phyloP scores from a whole-genome alignment of 768 basidiomycete species.

The Pleurotus tuoliensis region DNA sequence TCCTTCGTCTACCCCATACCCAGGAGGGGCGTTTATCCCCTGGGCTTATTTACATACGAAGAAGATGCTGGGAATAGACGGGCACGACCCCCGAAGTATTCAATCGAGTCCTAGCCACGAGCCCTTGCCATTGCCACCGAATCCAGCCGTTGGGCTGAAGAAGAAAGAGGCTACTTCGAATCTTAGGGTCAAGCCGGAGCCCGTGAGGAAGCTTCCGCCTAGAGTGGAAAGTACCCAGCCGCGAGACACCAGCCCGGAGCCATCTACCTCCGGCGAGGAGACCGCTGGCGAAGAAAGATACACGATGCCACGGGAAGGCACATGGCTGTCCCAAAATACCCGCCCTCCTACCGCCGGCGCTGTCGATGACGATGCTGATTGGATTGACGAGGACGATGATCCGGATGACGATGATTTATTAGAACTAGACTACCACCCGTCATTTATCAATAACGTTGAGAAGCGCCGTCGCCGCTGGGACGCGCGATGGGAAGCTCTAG shows the following conservation, averaged over 20 bases:
- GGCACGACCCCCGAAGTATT: conserved; percentile 53
- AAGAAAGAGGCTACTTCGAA: conserved; percentile 38
- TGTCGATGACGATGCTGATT: conserved; percentile 48
- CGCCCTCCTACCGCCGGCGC: conserved; percentile 13
- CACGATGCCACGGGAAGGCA: conserved; percentile 35
- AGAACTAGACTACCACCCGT: conserved; percentile 74
- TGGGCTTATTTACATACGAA: conserved; percentile 70
- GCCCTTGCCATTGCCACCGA: conserved; percentile 51
- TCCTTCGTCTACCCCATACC: conserved; percentile 73
- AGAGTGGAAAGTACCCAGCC: conserved; percentile 83
- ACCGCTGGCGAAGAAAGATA: conserved; percentile 64
- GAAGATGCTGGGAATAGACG: conserved; percentile 34
- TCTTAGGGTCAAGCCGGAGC: conserved; percentile 22
- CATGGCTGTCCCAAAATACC: conserved; percentile 26
- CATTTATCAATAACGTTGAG: conserved; percentile 60
- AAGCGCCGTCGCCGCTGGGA: conserved; percentile 74
- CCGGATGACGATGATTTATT: conserved; percentile 68
- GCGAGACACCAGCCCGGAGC: conserved; percentile 76
- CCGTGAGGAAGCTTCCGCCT: conserved; percentile 59
- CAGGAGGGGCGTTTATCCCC: conserved; percentile 57
- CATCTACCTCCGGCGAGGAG: conserved; percentile 72
- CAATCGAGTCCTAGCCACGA: conserved; percentile 72
- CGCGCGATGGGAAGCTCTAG: conserved; percentile 67
- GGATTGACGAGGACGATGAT: conserved; percentile 73
- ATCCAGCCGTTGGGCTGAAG: conserved; percentile 42